Evolutionary conservation across 2,329 filamentous ascomycete species (phyloP).

Genomic region (Apiospora pterosperma): DNA sequence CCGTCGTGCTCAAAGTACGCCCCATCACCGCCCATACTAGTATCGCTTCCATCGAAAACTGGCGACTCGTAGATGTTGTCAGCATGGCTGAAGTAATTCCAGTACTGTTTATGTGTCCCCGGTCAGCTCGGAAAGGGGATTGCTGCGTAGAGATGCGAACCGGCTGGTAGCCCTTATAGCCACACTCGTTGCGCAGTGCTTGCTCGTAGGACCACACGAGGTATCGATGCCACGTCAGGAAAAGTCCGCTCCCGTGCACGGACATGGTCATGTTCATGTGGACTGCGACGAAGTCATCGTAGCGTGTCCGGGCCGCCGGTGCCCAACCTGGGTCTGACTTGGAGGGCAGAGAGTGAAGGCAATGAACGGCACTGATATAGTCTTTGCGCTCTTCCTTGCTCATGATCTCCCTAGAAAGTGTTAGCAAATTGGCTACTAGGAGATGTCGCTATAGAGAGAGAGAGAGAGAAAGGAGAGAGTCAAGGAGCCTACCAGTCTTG

Average conservation of each 20-base stretch:
- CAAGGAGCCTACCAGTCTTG: not conserved
- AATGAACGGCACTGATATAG: not conserved
- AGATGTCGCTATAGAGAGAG: not conserved
- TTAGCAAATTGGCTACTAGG: too few relatives aligned
- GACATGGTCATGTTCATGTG: too few relatives aligned
- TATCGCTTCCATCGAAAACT: constrained; percentile 52
- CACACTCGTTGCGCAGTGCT: not conserved
- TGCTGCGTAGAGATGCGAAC: not conserved
- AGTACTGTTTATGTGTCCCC: constrained; percentile 29
- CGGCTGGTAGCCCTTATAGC: not conserved
- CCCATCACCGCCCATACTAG: constrained; percentile 48
- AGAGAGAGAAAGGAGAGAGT: not conserved
- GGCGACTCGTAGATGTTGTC: constrained; percentile 44
- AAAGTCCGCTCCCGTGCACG: not conserved
- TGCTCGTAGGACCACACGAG: not conserved
- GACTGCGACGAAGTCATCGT: not conserved
- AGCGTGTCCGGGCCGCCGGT: not conserved
- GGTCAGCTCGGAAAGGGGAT: not conserved
- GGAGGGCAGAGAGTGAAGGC: not conserved
- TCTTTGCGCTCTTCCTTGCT: not conserved
- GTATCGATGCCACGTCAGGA: not conserved
- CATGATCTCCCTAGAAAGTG: not conserved
- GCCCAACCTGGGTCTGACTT: not conserved
- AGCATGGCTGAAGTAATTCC: constrained; percentile 48
- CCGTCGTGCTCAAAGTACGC: not conserved